Percentiles rank a stretch among this genome's conserved stretches.
Conservation (phyloP, 768 basidiomycete genomes). For the Boletus edulis region DNA sequence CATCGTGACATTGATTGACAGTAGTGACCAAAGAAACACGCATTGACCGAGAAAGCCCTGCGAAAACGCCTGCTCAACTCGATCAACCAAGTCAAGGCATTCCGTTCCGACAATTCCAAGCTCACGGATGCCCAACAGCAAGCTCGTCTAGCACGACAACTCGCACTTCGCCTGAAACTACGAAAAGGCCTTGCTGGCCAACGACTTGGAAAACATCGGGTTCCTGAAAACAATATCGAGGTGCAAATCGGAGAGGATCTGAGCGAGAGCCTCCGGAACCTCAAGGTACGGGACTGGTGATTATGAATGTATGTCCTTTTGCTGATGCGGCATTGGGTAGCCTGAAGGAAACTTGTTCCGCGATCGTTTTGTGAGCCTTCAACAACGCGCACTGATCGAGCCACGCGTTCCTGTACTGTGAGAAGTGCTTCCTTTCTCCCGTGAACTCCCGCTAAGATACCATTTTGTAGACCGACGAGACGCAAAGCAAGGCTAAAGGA, state of each 20-base stretch:
- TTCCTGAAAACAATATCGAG: slow-evolving; percentile 64
- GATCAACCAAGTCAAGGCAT: slow-evolving; percentile 51
- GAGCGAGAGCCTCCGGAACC: slow-evolving; percentile 73
- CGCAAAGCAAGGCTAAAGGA: slow-evolving; percentile 50
- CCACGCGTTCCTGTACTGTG: slow-evolving; percentile 80
- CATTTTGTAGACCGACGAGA: slow-evolving; percentile 21
- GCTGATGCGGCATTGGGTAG: slow-evolving; percentile 36
- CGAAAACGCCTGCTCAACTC: slow-evolving; percentile 60
- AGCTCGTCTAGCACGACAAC: slow-evolving; percentile 36
- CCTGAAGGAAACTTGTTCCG: slow-evolving; percentile 93
- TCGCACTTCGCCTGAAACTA: slow-evolving; percentile 46
- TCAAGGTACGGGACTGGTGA: slow-evolving; percentile 60
- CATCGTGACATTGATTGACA: neutral
- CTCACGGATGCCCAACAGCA: slow-evolving; percentile 38
- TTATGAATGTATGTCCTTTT: neutral
- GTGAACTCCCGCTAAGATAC: neutral
- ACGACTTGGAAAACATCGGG: slow-evolving; percentile 76
- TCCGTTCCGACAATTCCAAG: slow-evolving; percentile 46
- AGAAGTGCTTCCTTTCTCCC: slow-evolving; percentile 24
- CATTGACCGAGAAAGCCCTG: slow-evolving; percentile 54
- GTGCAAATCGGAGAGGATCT: slow-evolving; percentile 92
- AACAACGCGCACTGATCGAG: slow-evolving; percentile 84
- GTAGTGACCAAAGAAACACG: slow-evolving; percentile 50
- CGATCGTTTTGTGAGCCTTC: slow-evolving; percentile 84
- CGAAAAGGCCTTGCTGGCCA: slow-evolving; percentile 68